Evolutionary conservation across 805 yeast species (phyloP), one percentile per base, ranked within the genome.

Genomic region (Candida saitoana): DNA sequence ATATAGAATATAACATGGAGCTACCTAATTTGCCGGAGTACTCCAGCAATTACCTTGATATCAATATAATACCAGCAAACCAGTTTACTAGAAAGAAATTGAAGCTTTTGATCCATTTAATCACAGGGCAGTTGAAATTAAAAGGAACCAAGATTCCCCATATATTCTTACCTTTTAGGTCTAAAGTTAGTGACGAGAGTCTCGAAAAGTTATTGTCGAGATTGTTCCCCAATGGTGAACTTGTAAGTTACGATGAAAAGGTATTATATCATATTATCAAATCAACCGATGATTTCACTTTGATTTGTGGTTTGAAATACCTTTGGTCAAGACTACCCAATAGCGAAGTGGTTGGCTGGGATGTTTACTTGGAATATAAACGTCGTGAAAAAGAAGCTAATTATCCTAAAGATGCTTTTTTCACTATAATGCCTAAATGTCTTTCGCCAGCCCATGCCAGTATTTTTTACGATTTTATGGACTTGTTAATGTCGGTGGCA

Each of bases 291-390:
- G 87, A 80, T 42, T 82, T 77, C 58, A 83, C 90, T 1, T 63
- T 89, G 32, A 79, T 85, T 29, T 76, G 87, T 43, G 83, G 83
- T 1, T 67, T 89, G 45, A 88, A 87, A 57, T 89, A 86, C 63
- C 69, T 87, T 36, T 89, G 97, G 97, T 78, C 90, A 46, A 70
- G 97, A 44, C 62, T 90, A 16, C 91, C 91, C 6, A 83, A 82
- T 42, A 76, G 78, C 46, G 87, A 89, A 49, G 73, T 89, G 22
- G 80, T 89, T 34, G 93, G 96, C 0, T 88, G 96, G 95, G 84
- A 82, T 42, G 79, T 87, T 0, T 89, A 89, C 59, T 68, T 80
- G 18, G 78, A 81, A 43, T 89, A 84, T 58, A 81, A 75, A 49
- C 67, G 74, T 17, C 66, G 76, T 38, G 96, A 88, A 56, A 69